Conservation (phyloP, 2,329 filamentous ascomycete genomes). For the Rasamsonia emersonii region DNA sequence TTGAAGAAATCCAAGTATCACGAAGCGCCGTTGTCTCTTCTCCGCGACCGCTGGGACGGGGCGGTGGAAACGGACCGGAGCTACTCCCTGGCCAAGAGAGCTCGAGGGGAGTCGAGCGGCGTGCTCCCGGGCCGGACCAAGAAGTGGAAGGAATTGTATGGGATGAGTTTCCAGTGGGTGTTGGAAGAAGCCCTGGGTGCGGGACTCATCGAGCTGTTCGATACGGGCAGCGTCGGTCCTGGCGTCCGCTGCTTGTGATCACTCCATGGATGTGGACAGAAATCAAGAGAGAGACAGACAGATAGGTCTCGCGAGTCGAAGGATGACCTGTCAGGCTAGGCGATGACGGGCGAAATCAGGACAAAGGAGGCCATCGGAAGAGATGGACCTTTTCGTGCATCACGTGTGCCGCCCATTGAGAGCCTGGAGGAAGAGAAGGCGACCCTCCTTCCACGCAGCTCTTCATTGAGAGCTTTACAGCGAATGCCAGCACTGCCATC, state of each 20-base stretch:
- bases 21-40: conserved; percentile 45
- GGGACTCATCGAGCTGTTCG: conserved; percentile 54
- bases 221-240: conserved; percentile 54
- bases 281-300: too few relatives aligned
- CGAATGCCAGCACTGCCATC: too few relatives aligned
- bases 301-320: too few relatives aligned
- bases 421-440: too few relatives aligned
- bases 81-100: conserved; percentile 42
- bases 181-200: conserved; percentile 53
- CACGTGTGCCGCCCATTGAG: too few relatives aligned
- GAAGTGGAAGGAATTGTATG: conserved; percentile 55
- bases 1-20: conserved; percentile 44
- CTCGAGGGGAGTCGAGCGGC: conserved; percentile 48
- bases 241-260: conserved; percentile 38
- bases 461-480: too few relatives aligned
- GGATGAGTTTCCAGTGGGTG: conserved; percentile 52
- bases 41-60: conserved; percentile 57
- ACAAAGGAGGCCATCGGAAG: too few relatives aligned
- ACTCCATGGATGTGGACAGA: neutral
- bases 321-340: too few relatives aligned
- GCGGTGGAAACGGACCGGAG: conserved; percentile 41
- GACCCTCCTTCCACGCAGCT: too few relatives aligned
- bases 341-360: too few relatives aligned
- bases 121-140: conserved; percentile 51
- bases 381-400: too few relatives aligned